phyloP scores from a whole-genome alignment of 768 basidiomycete genomes.

The Xerocomellus dryophilus region DNA sequence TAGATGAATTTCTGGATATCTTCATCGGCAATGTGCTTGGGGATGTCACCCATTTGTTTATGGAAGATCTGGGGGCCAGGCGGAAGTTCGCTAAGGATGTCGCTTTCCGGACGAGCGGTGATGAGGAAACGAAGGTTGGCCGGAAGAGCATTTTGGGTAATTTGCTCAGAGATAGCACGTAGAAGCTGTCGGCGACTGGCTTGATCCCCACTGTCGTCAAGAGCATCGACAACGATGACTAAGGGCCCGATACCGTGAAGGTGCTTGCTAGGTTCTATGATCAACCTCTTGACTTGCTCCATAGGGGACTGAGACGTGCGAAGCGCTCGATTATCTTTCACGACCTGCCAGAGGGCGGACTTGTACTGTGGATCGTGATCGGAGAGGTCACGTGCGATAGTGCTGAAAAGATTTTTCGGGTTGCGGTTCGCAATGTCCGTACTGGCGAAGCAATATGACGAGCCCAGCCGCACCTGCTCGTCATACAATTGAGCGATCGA shows the following conservation, averaged over 20 bases:
- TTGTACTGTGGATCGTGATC: slow-evolving; percentile 19
- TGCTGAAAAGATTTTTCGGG: slow-evolving; percentile 19
- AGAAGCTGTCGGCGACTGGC: slow-evolving; percentile 16
- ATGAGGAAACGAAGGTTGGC: slow-evolving; percentile 1
- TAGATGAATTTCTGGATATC: slow-evolving; percentile 1
- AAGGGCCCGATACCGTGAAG: slow-evolving; percentile 23
- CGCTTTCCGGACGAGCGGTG: background rate
- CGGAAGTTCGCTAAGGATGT: slow-evolving; percentile 8
- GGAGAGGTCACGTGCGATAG: slow-evolving; percentile 26
- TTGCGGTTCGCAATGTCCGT: background rate
- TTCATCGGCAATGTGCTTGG: background rate
- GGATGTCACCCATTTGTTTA: slow-evolving; percentile 10
- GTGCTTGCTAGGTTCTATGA: slow-evolving; percentile 17
- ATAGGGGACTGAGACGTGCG: background rate
- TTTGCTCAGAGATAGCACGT: background rate
- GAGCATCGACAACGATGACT: slow-evolving; percentile 30
- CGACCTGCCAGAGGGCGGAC: slow-evolving; percentile 1
- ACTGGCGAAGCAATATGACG: slow-evolving; percentile 20
- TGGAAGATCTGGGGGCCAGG: slow-evolving; percentile 6
- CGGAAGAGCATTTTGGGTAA: background rate
- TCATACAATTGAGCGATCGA: slow-evolving; percentile 15
- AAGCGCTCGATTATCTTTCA: slow-evolving; percentile 4
- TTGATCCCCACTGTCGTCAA: slow-evolving; percentile 21
- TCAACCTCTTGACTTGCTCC: slow-evolving; percentile 19
- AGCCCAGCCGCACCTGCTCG: slow-evolving; percentile 16